Base-by-base conservation (phyloP, 495 filamentous ascomycete species). In the Neurospora sp. region DNA sequence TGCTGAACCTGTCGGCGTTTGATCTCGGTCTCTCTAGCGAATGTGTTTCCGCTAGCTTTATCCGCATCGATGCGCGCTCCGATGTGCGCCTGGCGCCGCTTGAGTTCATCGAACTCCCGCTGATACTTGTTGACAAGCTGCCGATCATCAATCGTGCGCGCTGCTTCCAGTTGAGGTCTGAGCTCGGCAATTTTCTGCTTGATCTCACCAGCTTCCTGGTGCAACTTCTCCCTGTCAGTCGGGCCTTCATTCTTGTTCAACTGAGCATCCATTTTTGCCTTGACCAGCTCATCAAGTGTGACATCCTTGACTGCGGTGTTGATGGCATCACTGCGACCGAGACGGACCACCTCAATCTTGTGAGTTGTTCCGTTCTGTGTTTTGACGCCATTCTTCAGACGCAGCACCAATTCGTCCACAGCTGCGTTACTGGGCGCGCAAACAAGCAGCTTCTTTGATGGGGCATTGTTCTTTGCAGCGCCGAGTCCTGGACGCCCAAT, bases 391-490 rank as follows among this genome's bases (percentile, higher is more conserved):
- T 91, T 84, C 83, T 96, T 98, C 77, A 99, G 89, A 82, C 96
- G 90, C 81, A 98, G 90, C 16, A 99, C 96, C 71, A 99, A 82
- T 81, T 99, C 96, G 79, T 99, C 96, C 3, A 98, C 96, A 35
- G 96, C 96, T 5, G 96, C 96, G 80, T 99, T 99, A 86, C 93
- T 97, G 35, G 96, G 96, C 35, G 96, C 96, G 77, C 96, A 99
- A 31, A 99, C 91, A 40, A 99, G 87, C 31, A 99, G 86, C 80
- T 98, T 99, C 83, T 95, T 97, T 2, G 86, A 42, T 5, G 79
- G 73, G 9, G 77, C 76, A 38, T 75, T 74, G 74, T 75, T 79
- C 70, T 71, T 80, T 31, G 71, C 79, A n/a, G 83, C 73, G 12
- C 81, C 70, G 11, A 74, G 78, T 4, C 82, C 84, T 6, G 90